These are phyloP conservation scores for Pleurotus pulmonarius DNA, from an alignment of 768 basidiomycete species.

Conservation along the genomic window DNA sequence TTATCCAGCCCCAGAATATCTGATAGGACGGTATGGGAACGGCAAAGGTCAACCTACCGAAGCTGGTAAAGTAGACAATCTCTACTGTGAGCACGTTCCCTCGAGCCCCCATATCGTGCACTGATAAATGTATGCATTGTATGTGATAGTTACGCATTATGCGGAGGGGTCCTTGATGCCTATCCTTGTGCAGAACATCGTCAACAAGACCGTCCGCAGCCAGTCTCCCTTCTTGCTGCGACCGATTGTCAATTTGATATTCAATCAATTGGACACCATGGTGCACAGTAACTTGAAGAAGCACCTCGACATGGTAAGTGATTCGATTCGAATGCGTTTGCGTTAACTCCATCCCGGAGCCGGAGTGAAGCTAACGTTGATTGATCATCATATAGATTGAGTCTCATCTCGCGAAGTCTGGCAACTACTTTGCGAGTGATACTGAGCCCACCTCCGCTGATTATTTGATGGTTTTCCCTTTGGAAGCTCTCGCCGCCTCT, in stretches of 20 bases:
- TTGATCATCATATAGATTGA: conserved; percentile 14
- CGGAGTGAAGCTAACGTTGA: neutral
- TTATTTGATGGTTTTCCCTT: conserved; percentile 25
- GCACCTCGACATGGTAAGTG: conserved; percentile 23
- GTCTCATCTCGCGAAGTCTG: conserved; percentile 11
- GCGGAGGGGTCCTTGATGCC: conserved; percentile 41
- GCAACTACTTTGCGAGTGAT: conserved; percentile 21
- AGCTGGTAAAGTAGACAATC: conserved; percentile 27
- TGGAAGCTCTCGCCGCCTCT: conserved; percentile 14
- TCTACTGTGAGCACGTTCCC: conserved; percentile 28
- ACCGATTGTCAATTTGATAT: conserved; percentile 25
- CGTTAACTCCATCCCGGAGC: neutral
- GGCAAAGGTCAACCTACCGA: conserved; percentile 24
- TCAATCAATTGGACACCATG: conserved; percentile 21
- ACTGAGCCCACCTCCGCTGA: conserved; percentile 27
- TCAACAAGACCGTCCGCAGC: conserved; percentile 26
- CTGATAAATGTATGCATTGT: neutral
- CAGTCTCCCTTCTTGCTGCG: conserved; percentile 32
- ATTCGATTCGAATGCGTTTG: neutral
- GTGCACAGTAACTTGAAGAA: conserved; percentile 24
- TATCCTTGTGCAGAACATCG: conserved; percentile 28
- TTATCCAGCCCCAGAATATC: conserved; percentile 27
- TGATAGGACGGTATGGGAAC: conserved; percentile 35
- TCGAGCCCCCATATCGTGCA: neutral
- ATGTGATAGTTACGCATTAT: conserved; percentile 31